A percentile compares a stretch with the other conserved stretches of the same genome.
Evolutionary conservation across 2,329 filamentous ascomycete genomes (phyloP).

Genomic region (Waltergamsia citrina): DNA sequence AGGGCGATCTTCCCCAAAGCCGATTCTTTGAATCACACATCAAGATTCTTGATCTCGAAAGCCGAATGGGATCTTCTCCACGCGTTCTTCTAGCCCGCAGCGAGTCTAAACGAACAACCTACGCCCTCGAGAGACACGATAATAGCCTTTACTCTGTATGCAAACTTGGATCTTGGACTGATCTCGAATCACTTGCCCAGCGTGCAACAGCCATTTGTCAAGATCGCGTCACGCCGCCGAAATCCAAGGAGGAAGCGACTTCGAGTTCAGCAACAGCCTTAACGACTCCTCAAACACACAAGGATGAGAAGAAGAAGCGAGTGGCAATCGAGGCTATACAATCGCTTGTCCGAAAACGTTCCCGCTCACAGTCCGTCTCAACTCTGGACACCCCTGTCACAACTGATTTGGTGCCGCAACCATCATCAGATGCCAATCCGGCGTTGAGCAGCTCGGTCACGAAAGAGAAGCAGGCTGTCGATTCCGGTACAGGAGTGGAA

Average conservation of each 20-base stretch:
- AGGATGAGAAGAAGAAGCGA: slow-evolving; percentile 43
- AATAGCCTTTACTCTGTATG: slow-evolving; percentile 57
- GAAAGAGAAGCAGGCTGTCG: too few species aligned
- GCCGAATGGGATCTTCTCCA: slow-evolving; percentile 42
- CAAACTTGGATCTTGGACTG: slow-evolving; percentile 58
- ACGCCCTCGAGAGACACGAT: slow-evolving; percentile 57
- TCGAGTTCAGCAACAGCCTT: slow-evolving; percentile 12
- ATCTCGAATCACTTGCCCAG: slow-evolving; percentile 41
- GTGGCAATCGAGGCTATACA: slow-evolving; percentile 56
- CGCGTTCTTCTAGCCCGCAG: slow-evolving; percentile 53
- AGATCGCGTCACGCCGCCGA: slow-evolving; percentile 15
- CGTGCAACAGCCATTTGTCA: slow-evolving; percentile 32
- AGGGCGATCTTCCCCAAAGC: slow-evolving; percentile 39
- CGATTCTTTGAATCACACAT: slow-evolving; percentile 53
- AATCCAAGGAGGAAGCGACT: background rate
- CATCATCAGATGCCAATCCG: background rate
- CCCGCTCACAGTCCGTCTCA: slow-evolving; percentile 32
- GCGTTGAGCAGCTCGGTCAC: too few species aligned
- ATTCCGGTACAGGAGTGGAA: background rate
- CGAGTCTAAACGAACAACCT: slow-evolving; percentile 42
- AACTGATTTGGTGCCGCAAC: background rate
- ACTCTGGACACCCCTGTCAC: slow-evolving; percentile 7
- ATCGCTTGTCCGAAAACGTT: slow-evolving; percentile 45
- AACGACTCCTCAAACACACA: slow-evolving; percentile 36
- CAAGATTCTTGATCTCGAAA: slow-evolving; percentile 54